phyloP scores from a whole-genome alignment of 148 eudicot species.

The Arctostaphylos glauca region DNA sequence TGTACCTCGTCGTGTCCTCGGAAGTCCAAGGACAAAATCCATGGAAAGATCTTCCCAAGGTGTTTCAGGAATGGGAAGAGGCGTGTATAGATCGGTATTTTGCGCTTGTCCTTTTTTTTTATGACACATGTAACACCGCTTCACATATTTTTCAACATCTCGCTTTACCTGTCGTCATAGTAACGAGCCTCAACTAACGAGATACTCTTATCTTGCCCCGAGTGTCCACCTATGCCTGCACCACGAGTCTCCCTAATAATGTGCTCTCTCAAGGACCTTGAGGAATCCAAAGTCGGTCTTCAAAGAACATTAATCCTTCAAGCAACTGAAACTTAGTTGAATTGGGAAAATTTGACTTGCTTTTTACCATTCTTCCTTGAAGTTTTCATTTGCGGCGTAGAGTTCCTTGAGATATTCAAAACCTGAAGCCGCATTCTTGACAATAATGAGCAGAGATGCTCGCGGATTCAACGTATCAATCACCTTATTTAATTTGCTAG shows the following conservation, averaged over 20 bases:
- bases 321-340: too few relatives aligned
- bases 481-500: background rate
- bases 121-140: background rate
- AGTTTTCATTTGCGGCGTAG: background rate
- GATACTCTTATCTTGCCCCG: background rate
- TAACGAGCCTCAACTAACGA: background rate
- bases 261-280: too few relatives aligned
- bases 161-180: background rate
- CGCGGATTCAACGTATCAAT: too few relatives aligned
- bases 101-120: background rate
- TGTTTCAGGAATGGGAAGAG: too few relatives aligned
- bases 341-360: background rate
- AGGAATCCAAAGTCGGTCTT: too few relatives aligned
- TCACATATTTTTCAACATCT: background rate
- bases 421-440: background rate
- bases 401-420: background rate
- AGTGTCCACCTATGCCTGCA: too few relatives aligned
- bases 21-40: too few relatives aligned
- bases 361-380: background rate
- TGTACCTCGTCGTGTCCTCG: too few relatives aligned
- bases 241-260: too few relatives aligned
- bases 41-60: too few relatives aligned
- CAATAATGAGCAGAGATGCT: too few relatives aligned
- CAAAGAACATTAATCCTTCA: too few relatives aligned
- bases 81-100: background rate